Conservation (phyloP, 306 rosid species). For the Rubus idaeus region DNA sequence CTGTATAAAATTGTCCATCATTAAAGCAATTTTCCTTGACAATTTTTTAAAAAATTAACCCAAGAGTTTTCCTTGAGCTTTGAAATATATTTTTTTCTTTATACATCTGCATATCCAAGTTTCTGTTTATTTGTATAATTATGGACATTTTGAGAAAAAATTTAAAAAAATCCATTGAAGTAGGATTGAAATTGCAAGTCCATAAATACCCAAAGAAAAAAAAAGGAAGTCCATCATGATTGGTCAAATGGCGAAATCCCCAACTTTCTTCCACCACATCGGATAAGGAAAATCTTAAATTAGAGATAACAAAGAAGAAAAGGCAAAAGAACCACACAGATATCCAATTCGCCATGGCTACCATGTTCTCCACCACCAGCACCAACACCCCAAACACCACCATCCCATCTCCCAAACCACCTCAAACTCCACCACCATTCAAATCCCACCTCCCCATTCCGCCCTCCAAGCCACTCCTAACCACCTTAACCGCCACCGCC, state of each 20-base stretch:
- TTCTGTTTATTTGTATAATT: too few relatives aligned
- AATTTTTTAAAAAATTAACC: too few relatives aligned
- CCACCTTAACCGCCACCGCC: constrained; percentile 42
- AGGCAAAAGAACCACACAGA: not conserved
- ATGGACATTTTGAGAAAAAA: too few relatives aligned
- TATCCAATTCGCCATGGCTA: constrained; percentile 42
- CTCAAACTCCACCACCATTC: constrained; percentile 24
- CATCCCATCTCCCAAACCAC: constrained; percentile 37
- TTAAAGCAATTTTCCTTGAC: too few relatives aligned
- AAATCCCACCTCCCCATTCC: constrained; percentile 33
- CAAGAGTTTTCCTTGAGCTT: too few relatives aligned
- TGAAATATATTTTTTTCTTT: too few relatives aligned
- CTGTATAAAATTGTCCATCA: too few relatives aligned
- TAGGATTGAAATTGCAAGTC: not conserved
- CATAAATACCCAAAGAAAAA: too few relatives aligned
- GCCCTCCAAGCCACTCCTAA: constrained; percentile 38
- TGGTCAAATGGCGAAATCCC: constrained; percentile 1
- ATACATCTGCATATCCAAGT: too few relatives aligned
- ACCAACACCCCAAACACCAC: constrained; percentile 41
- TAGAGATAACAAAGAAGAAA: not conserved
- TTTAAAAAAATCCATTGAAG: too few relatives aligned
- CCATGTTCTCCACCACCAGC: constrained; percentile 43
- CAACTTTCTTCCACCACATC: not conserved
- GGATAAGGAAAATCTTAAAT: constrained; percentile 33
- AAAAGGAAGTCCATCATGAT: not conserved